Conservation (phyloP, 768 basidiomycete species). For the Lentinula boryana region DNA sequence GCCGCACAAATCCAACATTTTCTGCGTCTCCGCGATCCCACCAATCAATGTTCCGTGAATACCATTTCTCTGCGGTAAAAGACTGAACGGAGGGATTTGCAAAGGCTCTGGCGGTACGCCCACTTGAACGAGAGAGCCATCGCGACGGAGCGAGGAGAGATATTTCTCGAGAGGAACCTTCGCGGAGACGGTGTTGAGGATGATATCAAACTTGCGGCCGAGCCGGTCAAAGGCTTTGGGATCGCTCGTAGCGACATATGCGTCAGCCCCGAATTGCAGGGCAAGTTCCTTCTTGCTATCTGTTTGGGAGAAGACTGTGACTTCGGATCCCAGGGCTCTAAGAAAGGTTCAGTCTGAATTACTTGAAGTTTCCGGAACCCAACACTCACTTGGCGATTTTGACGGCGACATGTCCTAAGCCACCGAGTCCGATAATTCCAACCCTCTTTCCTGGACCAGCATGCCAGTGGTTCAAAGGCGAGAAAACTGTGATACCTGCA, state of each 20-base stretch:
- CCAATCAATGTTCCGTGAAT: background rate
- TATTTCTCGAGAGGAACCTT: conserved; percentile 11
- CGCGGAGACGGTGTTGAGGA: conserved; percentile 20
- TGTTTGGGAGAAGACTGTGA: conserved; percentile 42
- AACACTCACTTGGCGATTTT: conserved; percentile 1
- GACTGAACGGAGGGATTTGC: background rate
- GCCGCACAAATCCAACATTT: conserved; percentile 5
- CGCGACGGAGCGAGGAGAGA: background rate
- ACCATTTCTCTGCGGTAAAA: background rate
- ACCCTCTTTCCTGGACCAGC: conserved; percentile 57
- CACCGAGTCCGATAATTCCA: conserved; percentile 63
- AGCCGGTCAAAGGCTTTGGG: conserved; percentile 24
- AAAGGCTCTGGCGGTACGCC: background rate
- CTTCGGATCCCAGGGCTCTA: conserved; percentile 40
- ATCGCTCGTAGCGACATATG: conserved; percentile 34
- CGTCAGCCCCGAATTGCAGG: conserved; percentile 40
- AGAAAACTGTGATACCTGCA: conserved; percentile 59
- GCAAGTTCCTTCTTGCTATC: conserved; percentile 39
- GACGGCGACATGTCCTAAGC: conserved; percentile 29
- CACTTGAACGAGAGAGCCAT: conserved; percentile 2
- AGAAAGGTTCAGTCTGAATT: conserved; percentile 34
- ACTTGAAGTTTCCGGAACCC: conserved; percentile 1
- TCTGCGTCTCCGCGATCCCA: conserved; percentile 3
- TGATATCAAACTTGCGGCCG: conserved; percentile 31
- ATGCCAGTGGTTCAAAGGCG: conserved; percentile 46